Base-by-base conservation (phyloP, 202 grass and related monocot species). In the Saccharum hybrid region DNA sequence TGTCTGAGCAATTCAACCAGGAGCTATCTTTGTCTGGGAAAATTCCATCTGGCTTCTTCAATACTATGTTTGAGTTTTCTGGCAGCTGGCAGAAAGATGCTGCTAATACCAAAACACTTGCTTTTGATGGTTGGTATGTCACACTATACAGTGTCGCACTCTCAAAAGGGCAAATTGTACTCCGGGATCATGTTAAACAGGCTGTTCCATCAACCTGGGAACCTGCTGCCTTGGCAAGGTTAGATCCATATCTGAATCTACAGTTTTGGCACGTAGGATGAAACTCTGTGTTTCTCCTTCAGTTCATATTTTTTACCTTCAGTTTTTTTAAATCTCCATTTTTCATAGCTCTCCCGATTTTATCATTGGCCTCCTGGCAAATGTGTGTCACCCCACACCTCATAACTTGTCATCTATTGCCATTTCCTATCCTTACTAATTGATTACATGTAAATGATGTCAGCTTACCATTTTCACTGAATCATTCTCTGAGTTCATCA, bases 1-100 rank as follows among this genome's bases (percentile, higher is more conserved):
- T 98, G 96, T 98, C 92, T 5, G 96, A 98, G 89, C 96, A 98
- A 81, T 98, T 98, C 85, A 98, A 98, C 85, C 96, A 90, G 75
- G 92, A 95, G 75, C 67, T 98, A 79, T 92, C 91, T 21, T 78
- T 98, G 60, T 98, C 92, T 0, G 96, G 96, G 15, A 98, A 98
- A 86, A 98, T 98, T 59, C 96, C 96, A 12, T 90, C 92, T 40
- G 96, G 96, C 14, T 74, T 93, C 6, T 95, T 98, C 90, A 98
- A 98, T 63, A 46, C 45, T 71, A 88, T 95, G 90, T 98, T 95
- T 77, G 96, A 93, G 38, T 93, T 95, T 88, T 87, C 89, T 52
- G 82, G 85, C 77, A 85, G 69, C 78, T 98, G 96, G 96, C 92
- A 98, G 84, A 95, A 98, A 91, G 93, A 98, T 78, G 96, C 96